phyloP scores from a whole-genome alignment of 2,329 filamentous ascomycete genomes.

The Coniochaeta sp. region DNA sequence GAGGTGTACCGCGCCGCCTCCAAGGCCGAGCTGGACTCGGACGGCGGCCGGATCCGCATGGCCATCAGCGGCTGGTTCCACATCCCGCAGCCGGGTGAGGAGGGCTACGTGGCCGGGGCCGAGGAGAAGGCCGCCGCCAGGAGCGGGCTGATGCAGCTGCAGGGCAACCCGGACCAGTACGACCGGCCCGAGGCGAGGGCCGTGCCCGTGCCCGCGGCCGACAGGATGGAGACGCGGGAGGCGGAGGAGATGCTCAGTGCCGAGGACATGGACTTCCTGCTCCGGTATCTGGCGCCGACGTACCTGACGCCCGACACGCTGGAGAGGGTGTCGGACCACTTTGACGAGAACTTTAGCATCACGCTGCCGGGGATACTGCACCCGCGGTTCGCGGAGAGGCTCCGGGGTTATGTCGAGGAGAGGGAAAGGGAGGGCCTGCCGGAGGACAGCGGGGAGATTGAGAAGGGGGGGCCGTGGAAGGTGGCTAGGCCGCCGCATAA shows the following conservation, averaged over 20 bases:
- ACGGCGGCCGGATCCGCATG: slow-evolving; percentile 81
- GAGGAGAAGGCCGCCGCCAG: slow-evolving; percentile 84
- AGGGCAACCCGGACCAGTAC: slow-evolving; percentile 84
- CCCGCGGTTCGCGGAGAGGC: slow-evolving; percentile 63
- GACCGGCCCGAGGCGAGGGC: slow-evolving; percentile 66
- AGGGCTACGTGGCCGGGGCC: slow-evolving; percentile 79
- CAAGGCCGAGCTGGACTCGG: slow-evolving; percentile 52
- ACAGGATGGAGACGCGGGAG: slow-evolving; percentile 34
- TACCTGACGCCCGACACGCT: slow-evolving; percentile 91
- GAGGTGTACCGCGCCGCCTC: slow-evolving; percentile 76
- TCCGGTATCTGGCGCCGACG: slow-evolving; percentile 82
- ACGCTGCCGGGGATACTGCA: slow-evolving; percentile 73
- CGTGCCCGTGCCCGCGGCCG: slow-evolving; percentile 37
- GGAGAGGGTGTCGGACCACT: slow-evolving; percentile 71
- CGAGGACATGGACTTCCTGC: slow-evolving; percentile 77
- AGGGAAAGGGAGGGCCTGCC: slow-evolving; percentile 47
- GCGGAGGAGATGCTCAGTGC: slow-evolving; percentile 55
- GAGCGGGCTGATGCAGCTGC: slow-evolving; percentile 86
- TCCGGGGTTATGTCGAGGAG: slow-evolving; percentile 64
- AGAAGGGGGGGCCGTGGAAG: slow-evolving; percentile 53
- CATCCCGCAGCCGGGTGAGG: slow-evolving; percentile 90
- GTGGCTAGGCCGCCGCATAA: slow-evolving; percentile 90
- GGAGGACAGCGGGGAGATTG: slow-evolving; percentile 44
- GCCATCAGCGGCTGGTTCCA: slow-evolving; percentile 99
- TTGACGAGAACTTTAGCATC: slow-evolving; percentile 76